Percentiles rank a stretch among this genome's conserved stretches.
These are phyloP conservation scores for barley (Hordeum vulgare) DNA, from an alignment of 176 grass and related monocot genomes.

Conservation along the genomic window DNA sequence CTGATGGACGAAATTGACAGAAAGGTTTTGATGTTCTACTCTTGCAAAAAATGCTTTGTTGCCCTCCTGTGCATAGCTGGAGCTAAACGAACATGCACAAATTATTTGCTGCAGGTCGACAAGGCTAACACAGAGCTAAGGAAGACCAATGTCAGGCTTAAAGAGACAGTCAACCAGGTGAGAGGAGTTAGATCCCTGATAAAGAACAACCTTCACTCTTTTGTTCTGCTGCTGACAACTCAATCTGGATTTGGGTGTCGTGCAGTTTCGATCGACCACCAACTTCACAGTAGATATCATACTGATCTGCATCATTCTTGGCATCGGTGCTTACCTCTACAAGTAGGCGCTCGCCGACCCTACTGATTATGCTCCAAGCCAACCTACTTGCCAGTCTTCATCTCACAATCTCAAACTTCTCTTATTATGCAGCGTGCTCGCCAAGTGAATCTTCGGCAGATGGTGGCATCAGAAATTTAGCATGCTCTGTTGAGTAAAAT, in stretches of 20 bases:
- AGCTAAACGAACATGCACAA: not conserved
- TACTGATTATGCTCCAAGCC: not conserved
- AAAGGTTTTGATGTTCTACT: slow-evolving; percentile 31
- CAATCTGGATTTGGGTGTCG: not conserved
- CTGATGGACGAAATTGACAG: slow-evolving; percentile 87
- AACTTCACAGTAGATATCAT: slow-evolving; percentile 81
- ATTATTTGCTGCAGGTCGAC: slow-evolving; percentile 43
- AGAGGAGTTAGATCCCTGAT: not conserved
- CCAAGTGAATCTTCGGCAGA: not conserved
- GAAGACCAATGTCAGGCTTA: slow-evolving; percentile 84
- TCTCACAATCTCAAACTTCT: not conserved
- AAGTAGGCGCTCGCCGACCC: slow-evolving; percentile 35
- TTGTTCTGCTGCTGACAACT: not conserved
- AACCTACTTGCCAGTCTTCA: not conserved
- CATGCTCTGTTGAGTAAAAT: not conserved
- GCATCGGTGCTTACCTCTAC: slow-evolving; percentile 83
- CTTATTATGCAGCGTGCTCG: slow-evolving; percentile 28
- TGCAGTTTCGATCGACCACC: slow-evolving; percentile 75
- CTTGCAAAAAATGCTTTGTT: not conserved
- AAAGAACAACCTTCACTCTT: not conserved
- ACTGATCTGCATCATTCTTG: slow-evolving; percentile 78
- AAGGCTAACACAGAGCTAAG: slow-evolving; percentile 70
- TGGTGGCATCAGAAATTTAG: not conserved
- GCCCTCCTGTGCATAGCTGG: not conserved
- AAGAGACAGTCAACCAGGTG: slow-evolving; percentile 71